phyloP scores from a whole-genome alignment of 2,329 filamentous ascomycete genomes.

The Fusarium brachygibbosum region DNA sequence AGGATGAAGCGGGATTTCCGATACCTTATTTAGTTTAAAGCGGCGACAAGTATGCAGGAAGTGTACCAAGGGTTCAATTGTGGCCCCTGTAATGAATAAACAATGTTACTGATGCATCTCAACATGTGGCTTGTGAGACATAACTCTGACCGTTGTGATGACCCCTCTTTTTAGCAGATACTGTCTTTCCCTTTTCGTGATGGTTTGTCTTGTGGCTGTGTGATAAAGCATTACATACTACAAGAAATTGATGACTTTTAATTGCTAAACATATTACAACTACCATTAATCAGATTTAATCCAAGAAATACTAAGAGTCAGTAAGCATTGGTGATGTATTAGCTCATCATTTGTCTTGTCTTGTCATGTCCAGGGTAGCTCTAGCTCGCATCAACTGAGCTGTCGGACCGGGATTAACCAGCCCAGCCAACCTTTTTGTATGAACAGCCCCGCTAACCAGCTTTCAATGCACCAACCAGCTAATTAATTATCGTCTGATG shows the following conservation, averaged over 20 bases:
- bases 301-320: background rate
- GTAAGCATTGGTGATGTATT: constrained; percentile 23
- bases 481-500: constrained; percentile 9
- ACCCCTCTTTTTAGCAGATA: constrained; percentile 14
- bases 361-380: constrained; percentile 23
- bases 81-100: background rate
- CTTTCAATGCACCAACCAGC: background rate
- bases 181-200: background rate
- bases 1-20: constrained; percentile 63
- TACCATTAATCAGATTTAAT: background rate
- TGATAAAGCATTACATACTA: constrained; percentile 22
- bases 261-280: constrained; percentile 10
- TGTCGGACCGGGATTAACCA: constrained; percentile 28
- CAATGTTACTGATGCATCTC: constrained; percentile 3
- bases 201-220: background rate
- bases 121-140: constrained; percentile 22
- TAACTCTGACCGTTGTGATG: background rate
- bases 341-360: constrained; percentile 16
- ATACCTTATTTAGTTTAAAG: constrained; percentile 57
- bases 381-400: background rate
- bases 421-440: background rate
- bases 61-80: constrained; percentile 4
- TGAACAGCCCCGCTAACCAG: background rate
- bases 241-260: background rate
- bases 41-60: background rate